A percentile compares a stretch with the other conserved stretches of the same genome.
phyloP scores from a whole-genome alignment of 176 grass and related monocot species.

The Hordeum marinum region DNA sequence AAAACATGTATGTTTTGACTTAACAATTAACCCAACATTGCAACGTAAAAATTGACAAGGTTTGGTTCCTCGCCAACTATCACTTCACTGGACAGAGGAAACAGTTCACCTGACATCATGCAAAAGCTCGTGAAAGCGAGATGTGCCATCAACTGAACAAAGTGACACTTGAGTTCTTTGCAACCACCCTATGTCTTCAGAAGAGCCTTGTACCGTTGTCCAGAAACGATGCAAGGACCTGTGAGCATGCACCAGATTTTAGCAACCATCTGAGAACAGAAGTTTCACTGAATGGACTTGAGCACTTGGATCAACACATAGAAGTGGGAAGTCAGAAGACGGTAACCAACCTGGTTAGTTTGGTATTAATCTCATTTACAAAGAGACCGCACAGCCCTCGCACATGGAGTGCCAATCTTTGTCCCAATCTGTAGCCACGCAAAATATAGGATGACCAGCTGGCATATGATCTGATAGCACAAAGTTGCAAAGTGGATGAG shows the following conservation, averaged over 20 bases:
- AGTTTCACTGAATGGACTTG: neutral
- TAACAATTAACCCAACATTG: too few species aligned
- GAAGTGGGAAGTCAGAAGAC: neutral
- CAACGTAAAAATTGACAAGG: too few species aligned
- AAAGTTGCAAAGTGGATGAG: neutral
- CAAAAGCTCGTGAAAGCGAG: slow-evolving; percentile 64
- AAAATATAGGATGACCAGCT: slow-evolving; percentile 17
- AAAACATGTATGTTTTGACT: too few species aligned
- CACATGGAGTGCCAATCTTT: slow-evolving; percentile 42
- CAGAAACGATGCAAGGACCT: slow-evolving; percentile 62
- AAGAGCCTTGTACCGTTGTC: slow-evolving; percentile 77
- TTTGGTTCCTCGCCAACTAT: neutral
- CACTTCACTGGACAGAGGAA: neutral
- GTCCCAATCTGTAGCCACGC: slow-evolving; percentile 32
- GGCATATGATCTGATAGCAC: slow-evolving; percentile 23
- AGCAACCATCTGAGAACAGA: neutral
- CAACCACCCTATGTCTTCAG: slow-evolving; percentile 84
- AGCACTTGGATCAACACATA: neutral
- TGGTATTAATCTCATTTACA: slow-evolving; percentile 15
- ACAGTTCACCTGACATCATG: slow-evolving; percentile 51
- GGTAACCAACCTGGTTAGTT: slow-evolving; percentile 32
- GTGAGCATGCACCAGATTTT: slow-evolving; percentile 13
- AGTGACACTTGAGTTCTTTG: slow-evolving; percentile 52
- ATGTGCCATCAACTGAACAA: slow-evolving; percentile 57
- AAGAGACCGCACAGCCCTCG: slow-evolving; percentile 28